Evolutionary conservation across 495 filamentous ascomycete genomes (phyloP).

Genomic region (Tuber umbilicatum): DNA sequence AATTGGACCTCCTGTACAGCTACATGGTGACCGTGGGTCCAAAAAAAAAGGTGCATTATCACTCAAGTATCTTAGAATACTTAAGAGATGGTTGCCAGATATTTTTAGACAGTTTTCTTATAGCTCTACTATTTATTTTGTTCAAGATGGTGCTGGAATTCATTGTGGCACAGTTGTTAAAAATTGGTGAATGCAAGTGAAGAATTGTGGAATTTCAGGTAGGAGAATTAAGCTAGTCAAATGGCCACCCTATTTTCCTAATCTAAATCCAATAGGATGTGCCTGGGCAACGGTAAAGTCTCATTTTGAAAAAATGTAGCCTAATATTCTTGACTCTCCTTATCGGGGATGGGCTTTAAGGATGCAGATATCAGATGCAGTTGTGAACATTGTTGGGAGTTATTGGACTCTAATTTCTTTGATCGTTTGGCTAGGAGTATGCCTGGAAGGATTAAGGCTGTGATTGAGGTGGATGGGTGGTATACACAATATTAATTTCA

Average conservation of each 20-base stretch:
- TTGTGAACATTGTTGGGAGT: too few relatives aligned
- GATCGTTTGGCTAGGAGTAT: too few relatives aligned
- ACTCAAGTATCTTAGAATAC: background rate
- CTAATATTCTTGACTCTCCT: background rate
- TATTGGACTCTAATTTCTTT: too few relatives aligned
- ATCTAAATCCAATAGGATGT: constrained; percentile 10
- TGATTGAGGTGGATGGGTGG: too few relatives aligned
- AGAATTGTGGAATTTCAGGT: too few relatives aligned
- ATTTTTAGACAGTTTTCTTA: constrained; percentile 5
- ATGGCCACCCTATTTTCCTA: constrained; percentile 8
- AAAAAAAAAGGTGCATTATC: too few relatives aligned
- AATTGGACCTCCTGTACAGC: background rate
- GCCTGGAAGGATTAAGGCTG: too few relatives aligned
- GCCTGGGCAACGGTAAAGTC: constrained; percentile 1
- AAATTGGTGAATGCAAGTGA: constrained; percentile 1
- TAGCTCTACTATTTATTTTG: constrained; percentile 7
- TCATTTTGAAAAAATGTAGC: constrained; percentile 9
- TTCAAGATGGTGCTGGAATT: constrained; percentile 8
- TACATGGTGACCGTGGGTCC: background rate
- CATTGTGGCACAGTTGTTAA: background rate
- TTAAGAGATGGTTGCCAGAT: background rate
- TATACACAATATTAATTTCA: too few relatives aligned
- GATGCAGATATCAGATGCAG: too few relatives aligned
- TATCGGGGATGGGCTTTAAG: too few relatives aligned
- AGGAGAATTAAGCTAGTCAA: background rate